These are phyloP conservation scores for Pseudodiploospora longispora DNA, from an alignment of 2,329 filamentous ascomycete genomes.

Conservation along the genomic window DNA sequence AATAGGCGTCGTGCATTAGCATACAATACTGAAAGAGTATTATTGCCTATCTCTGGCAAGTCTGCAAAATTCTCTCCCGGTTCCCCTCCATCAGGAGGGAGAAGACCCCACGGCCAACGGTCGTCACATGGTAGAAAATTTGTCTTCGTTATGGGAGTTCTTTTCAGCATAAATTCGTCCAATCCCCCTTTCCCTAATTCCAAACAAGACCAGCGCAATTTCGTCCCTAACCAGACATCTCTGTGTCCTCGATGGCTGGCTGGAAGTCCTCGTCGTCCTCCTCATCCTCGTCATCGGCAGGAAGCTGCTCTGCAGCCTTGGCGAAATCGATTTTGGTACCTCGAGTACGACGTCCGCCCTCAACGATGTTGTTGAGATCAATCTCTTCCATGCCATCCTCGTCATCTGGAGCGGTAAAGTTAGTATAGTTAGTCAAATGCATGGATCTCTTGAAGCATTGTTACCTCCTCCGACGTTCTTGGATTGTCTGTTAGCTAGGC, in stretches of 20 bases:
- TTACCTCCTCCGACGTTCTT: conserved; percentile 23
- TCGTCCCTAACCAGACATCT: conserved; percentile 45
- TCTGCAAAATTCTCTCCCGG: no score
- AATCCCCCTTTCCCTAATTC: no score
- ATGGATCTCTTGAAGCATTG: conserved; percentile 8
- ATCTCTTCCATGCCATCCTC: conserved; percentile 88
- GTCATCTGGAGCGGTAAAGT: conserved; percentile 37
- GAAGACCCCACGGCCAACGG: no score
- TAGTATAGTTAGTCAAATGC: conserved; percentile 11
- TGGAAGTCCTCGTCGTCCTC: conserved; percentile 67
- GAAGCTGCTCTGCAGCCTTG: conserved; percentile 76
- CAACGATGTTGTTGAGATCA: conserved; percentile 79
- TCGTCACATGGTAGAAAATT: no score
- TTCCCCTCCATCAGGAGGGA: no score
- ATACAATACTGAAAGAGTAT: no score
- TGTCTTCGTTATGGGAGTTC: no score
- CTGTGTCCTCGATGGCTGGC: conserved; percentile 56
- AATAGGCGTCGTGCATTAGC: no score
- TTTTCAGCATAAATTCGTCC: no score
- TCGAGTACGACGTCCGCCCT: conserved; percentile 72
- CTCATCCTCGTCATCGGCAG: conserved; percentile 67
- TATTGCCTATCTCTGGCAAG: no score
- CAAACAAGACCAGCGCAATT: background rate
- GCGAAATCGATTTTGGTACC: conserved; percentile 89
- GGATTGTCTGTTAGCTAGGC: conserved; percentile 15